Conservation (phyloP, 306 rosid species). For the Cyclanthera cordifolia region DNA sequence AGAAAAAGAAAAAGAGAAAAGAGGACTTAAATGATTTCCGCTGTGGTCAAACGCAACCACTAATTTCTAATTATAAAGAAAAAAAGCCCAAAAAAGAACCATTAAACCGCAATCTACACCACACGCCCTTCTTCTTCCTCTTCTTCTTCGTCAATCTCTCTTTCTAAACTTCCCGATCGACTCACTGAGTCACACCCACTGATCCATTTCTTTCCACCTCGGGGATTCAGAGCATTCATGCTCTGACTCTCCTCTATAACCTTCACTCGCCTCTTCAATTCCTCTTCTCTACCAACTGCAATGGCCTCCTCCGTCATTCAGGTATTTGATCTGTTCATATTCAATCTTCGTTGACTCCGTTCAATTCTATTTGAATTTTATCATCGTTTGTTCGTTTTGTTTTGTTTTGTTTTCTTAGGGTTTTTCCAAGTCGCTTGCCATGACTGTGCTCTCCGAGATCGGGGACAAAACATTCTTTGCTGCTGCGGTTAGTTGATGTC, state of each 20-base stretch:
- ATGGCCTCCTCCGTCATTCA: slow-evolving; percentile 26
- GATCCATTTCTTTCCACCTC: background rate
- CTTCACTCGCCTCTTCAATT: background rate
- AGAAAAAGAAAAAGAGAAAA: too few relatives aligned
- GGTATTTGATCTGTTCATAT: slow-evolving; percentile 25
- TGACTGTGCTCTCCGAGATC: slow-evolving; percentile 95
- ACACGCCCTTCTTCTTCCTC: background rate
- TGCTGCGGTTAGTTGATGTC: slow-evolving; percentile 65
- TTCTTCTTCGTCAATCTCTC: background rate
- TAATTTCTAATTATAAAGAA: too few relatives aligned
- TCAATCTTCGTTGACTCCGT: background rate
- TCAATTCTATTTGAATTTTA: background rate
- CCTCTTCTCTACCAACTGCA: background rate
- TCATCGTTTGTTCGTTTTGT: background rate
- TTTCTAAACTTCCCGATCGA: background rate
- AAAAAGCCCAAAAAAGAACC: too few relatives aligned
- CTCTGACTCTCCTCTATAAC: slow-evolving; percentile 11
- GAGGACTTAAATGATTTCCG: too few relatives aligned
- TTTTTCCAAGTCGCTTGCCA: slow-evolving; percentile 80
- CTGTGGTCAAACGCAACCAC: too few relatives aligned
- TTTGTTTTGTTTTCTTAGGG: slow-evolving; percentile 36
- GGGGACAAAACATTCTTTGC: slow-evolving; percentile 97
- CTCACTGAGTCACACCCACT: background rate
- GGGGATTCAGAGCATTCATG: slow-evolving; percentile 1
- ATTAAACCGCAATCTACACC: too few relatives aligned